Evolutionary conservation across 257 asterid species (phyloP).

Genomic region (Agastache rugosa): DNA sequence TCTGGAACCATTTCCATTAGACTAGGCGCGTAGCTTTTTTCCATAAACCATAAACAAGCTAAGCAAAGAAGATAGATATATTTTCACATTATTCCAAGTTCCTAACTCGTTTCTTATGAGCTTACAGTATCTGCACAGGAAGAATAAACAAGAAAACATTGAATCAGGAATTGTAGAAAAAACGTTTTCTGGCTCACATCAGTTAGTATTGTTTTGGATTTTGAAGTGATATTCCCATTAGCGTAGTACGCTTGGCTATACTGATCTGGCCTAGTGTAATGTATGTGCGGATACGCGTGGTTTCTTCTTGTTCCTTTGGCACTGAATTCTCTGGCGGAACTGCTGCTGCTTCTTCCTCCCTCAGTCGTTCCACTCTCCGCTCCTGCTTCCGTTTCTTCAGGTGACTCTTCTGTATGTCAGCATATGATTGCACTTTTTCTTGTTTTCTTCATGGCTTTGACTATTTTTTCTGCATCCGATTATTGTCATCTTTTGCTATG

Average conservation of each 20-base stretch:
- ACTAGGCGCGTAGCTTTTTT: constrained; percentile 7
- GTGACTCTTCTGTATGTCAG: constrained; percentile 60
- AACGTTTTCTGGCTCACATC: constrained; percentile 45
- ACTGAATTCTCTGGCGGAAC: constrained; percentile 47
- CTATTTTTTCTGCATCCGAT: constrained; percentile 75
- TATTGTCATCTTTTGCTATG: constrained; percentile 69
- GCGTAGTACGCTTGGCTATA: constrained; percentile 57
- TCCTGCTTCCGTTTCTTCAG: constrained; percentile 45
- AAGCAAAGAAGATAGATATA: not conserved
- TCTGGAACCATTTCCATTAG: not conserved
- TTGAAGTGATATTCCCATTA: constrained; percentile 53
- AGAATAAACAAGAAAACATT: constrained; percentile 36
- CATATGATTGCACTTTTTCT: constrained; percentile 77
- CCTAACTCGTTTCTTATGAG: not conserved
- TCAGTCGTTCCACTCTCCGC: constrained; percentile 43
- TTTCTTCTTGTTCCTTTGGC: constrained; percentile 63
- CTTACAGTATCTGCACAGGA: not conserved
- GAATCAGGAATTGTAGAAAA: constrained; percentile 43
- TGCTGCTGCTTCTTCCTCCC: constrained; percentile 50
- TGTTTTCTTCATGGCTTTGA: constrained; percentile 77
- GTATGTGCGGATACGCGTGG: constrained; percentile 33
- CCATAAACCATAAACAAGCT: constrained; percentile 16
- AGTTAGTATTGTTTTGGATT: constrained; percentile 25
- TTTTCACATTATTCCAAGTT: not conserved
- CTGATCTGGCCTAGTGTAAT: constrained; percentile 48